Evolutionary conservation across 2,329 filamentous ascomycete genomes (phyloP).

Genomic region (Nemania diffusa): DNA sequence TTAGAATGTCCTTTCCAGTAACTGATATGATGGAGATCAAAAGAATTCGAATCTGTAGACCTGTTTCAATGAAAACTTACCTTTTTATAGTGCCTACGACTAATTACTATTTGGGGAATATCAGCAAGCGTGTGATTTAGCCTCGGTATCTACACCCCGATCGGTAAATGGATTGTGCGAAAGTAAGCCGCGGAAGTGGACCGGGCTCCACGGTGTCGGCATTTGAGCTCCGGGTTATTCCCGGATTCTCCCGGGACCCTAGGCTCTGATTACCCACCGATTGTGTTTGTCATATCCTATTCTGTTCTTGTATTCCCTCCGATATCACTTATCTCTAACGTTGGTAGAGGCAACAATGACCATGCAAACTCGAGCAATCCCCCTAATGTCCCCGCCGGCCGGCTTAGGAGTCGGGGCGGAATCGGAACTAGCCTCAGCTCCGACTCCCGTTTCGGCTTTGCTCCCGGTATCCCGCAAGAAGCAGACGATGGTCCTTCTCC

Average conservation of each 20-base stretch:
- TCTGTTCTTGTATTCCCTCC: background rate
- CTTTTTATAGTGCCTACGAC: no score
- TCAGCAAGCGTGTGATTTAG: background rate
- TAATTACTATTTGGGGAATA: background rate
- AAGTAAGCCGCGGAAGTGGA: background rate
- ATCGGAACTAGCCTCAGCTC: background rate
- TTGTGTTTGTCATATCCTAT: background rate
- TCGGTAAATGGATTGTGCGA: background rate
- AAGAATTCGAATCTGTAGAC: no score
- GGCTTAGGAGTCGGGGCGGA: background rate
- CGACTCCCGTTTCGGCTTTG: slow-evolving; percentile 37
- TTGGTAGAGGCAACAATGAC: background rate
- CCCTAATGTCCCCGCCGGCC: background rate
- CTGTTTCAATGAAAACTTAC: no score
- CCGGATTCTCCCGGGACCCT: background rate
- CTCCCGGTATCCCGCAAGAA: slow-evolving; percentile 53
- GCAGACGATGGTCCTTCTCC: slow-evolving; percentile 56
- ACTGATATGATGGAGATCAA: no score
- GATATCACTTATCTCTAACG: background rate
- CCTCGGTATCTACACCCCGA: no score
- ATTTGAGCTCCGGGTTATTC: background rate
- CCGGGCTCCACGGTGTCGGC: background rate
- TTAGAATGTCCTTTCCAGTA: no score
- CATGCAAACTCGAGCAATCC: background rate
- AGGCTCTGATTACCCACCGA: background rate